Percentiles rank a stretch among this genome's conserved stretches.
phyloP scores from a whole-genome alignment of 2,329 filamentous ascomycete species.

The Penicillium sp. region DNA sequence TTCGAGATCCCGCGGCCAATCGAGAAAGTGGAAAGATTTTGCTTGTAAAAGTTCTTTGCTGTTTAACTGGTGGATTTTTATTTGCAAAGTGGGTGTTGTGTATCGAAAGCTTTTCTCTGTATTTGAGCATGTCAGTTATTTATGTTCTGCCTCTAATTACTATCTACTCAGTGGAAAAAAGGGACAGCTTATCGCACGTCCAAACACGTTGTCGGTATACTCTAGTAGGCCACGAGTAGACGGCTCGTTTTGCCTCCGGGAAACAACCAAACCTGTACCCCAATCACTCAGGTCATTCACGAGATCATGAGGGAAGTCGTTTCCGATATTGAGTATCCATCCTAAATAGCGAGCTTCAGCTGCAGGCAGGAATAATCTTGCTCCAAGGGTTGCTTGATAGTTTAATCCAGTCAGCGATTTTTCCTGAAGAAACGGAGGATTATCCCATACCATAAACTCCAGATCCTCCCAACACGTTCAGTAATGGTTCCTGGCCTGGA shows the following conservation, averaged over 20 bases:
- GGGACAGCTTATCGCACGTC: neutral
- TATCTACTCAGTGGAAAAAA: neutral
- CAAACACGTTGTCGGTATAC: neutral
- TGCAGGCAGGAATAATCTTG: neutral
- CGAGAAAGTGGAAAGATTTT: neutral
- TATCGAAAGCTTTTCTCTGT: neutral
- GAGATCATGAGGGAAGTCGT: neutral
- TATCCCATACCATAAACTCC: conserved; percentile 25
- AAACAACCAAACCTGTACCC: neutral
- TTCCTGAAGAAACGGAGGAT: neutral
- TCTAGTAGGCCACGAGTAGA: neutral
- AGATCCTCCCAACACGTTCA: conserved; percentile 30
- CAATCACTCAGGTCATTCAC: neutral
- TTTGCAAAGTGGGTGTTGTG: neutral
- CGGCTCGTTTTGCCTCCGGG: neutral
- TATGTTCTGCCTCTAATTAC: neutral
- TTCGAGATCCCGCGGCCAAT: neutral
- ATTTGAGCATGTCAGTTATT: neutral
- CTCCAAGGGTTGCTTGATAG: neutral
- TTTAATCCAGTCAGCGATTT: neutral
- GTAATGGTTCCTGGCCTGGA: conserved; percentile 20
- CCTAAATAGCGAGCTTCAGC: neutral
- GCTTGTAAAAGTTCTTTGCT: neutral
- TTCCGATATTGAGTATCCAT: conserved; percentile 1
- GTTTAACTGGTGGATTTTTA: neutral